These are phyloP conservation scores for Casuarina cunninghamiana DNA, from an alignment of 306 rosid genomes.

Conservation along the genomic window DNA sequence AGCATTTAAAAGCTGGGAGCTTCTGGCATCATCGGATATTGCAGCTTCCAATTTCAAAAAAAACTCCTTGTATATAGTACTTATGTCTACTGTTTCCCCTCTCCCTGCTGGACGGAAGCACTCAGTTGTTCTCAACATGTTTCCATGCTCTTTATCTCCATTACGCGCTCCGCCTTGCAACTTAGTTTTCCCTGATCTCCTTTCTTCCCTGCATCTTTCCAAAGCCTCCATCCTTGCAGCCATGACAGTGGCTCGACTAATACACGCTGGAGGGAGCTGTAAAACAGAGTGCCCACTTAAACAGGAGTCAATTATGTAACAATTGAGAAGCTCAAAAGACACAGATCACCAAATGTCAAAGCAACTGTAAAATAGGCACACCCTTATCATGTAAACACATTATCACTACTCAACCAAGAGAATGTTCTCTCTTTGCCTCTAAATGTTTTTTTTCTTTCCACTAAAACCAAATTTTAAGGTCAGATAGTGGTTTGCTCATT, in stretches of 20 bases:
- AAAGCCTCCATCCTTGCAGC: conserved; percentile 69
- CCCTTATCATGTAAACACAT: conserved; percentile 14
- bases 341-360: conserved; percentile 13
- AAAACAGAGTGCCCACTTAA: conserved; percentile 24
- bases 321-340: conserved; percentile 13
- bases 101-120: not conserved
- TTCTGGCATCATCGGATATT: conserved; percentile 36
- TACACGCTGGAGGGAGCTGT: conserved; percentile 74
- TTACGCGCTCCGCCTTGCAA: conserved; percentile 28
- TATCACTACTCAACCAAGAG: conserved; percentile 3
- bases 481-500: not conserved
- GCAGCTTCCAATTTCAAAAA: conserved; percentile 53
- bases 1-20: conserved; percentile 53
- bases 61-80: conserved; percentile 43
- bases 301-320: conserved; percentile 6
- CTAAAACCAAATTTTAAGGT: not conserved
- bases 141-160: conserved; percentile 35
- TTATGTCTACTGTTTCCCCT: conserved; percentile 28
- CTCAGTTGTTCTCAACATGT: conserved; percentile 22
- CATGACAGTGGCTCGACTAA: conserved; percentile 69
- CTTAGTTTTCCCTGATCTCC: conserved; percentile 33
- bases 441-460: not conserved
- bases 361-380: conserved; percentile 15
- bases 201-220: conserved; percentile 49
- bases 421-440: not conserved